These are phyloP conservation scores for Otatea glauca DNA, from an alignment of 176 grass and related monocot genomes.

Conservation along the genomic window DNA sequence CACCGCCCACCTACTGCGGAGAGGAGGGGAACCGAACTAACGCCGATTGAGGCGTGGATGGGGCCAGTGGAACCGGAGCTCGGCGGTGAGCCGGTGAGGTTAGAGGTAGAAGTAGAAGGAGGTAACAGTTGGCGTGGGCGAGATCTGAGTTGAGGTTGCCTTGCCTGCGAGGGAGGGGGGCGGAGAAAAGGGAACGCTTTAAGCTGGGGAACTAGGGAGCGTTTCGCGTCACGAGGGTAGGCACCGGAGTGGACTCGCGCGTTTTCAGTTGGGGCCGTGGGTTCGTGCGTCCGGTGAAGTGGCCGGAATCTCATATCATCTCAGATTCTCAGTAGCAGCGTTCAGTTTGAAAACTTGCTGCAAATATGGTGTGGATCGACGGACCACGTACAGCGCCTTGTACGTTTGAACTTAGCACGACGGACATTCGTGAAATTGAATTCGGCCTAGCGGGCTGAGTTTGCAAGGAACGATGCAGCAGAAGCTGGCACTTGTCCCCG, in stretches of 20 bases:
- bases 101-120: neutral
- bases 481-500: neutral
- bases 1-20: neutral
- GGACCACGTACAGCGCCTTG: neutral
- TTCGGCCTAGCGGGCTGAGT: constrained; percentile 2
- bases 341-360: constrained; percentile 5
- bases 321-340: too few relatives aligned
- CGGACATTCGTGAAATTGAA: neutral
- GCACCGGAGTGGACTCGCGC: constrained; percentile 38
- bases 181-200: constrained; percentile 30
- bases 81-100: constrained; percentile 16
- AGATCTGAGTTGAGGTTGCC: constrained; percentile 35
- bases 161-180: neutral
- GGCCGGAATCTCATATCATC: too few relatives aligned
- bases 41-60: neutral
- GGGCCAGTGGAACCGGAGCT: constrained; percentile 17
- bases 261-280: constrained; percentile 34
- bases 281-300: neutral
- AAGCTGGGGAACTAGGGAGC: constrained; percentile 40
- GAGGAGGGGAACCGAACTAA: neutral
- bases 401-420: neutral
- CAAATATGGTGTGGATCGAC: neutral
- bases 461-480: constrained; percentile 4
- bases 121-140: neutral
- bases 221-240: constrained; percentile 45